These are phyloP conservation scores for Ulvella scutata DNA, from an alignment of 139 green algal genomes.

Conservation along the genomic window DNA sequence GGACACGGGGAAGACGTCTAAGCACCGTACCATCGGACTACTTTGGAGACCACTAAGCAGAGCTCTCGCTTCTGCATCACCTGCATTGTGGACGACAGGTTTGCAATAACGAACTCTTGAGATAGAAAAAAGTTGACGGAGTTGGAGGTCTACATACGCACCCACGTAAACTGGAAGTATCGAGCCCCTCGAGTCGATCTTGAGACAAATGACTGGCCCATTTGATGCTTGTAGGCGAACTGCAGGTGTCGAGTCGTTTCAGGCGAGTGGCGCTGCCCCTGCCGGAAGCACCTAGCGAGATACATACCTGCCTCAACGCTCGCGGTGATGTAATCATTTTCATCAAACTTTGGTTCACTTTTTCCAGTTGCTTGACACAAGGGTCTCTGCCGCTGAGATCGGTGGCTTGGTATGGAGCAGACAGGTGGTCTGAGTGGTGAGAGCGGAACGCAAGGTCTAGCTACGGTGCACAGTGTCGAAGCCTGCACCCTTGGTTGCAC, in stretches of 20 bases:
- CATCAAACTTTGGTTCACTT: not conserved
- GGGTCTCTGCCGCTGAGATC: too few relatives aligned
- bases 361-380: not conserved
- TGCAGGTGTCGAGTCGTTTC: not conserved
- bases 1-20: too few relatives aligned
- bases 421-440: too few relatives aligned
- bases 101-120: not conserved
- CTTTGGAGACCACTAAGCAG: not conserved
- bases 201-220: not conserved
- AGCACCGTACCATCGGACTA: not conserved
- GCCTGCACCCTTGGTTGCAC: too few relatives aligned
- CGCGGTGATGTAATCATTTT: not conserved
- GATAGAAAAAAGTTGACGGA: not conserved
- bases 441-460: too few relatives aligned
- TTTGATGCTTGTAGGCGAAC: not conserved
- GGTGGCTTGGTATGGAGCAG: too few relatives aligned
- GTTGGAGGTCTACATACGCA: not conserved
- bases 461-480: too few relatives aligned
- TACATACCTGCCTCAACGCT: not conserved
- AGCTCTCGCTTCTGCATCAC: not conserved
- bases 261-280: not conserved
- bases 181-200: not conserved
- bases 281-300: not conserved
- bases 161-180: not conserved
- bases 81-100: too few relatives aligned